A percentile compares a stretch with the other conserved stretches of the same genome.
Conservation (phyloP, 257 asterid genomes). For the Ilex aquifolium region DNA sequence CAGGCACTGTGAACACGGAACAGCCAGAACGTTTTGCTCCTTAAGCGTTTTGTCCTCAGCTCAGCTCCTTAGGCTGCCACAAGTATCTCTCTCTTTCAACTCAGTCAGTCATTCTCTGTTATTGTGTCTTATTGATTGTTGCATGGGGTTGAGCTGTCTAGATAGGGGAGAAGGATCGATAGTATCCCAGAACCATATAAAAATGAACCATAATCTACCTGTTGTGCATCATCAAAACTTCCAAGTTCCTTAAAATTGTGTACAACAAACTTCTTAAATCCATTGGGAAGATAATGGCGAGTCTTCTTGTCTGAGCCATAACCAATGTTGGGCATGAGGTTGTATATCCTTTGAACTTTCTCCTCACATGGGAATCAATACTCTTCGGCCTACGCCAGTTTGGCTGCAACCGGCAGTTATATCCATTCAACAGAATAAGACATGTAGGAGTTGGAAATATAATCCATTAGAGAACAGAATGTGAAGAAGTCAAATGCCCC, state of each 20-base stretch:
- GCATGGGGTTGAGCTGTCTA: too few species aligned
- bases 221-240: conserved; percentile 47
- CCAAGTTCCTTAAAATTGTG: conserved; percentile 41
- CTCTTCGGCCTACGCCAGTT: conserved; percentile 58
- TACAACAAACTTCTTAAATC: conserved; percentile 44
- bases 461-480: too few species aligned
- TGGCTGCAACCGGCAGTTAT: conserved; percentile 8
- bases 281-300: conserved; percentile 45
- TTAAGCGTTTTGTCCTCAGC: too few species aligned
- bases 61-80: too few species aligned
- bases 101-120: too few species aligned
- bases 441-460: neutral
- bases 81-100: too few species aligned
- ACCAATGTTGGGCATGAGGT: conserved; percentile 45
- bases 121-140: too few species aligned
- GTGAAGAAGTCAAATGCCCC: neutral
- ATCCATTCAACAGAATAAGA: neutral
- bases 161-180: too few species aligned
- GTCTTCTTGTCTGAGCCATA: conserved; percentile 52
- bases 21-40: too few species aligned
- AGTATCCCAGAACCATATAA: too few species aligned
- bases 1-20: too few species aligned
- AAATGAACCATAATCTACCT: conserved; percentile 7
- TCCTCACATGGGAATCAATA: conserved; percentile 48
- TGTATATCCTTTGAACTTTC: conserved; percentile 46